Base-by-base conservation (phyloP, 75 land plant species). In the Chamaecyparis obtusa region DNA sequence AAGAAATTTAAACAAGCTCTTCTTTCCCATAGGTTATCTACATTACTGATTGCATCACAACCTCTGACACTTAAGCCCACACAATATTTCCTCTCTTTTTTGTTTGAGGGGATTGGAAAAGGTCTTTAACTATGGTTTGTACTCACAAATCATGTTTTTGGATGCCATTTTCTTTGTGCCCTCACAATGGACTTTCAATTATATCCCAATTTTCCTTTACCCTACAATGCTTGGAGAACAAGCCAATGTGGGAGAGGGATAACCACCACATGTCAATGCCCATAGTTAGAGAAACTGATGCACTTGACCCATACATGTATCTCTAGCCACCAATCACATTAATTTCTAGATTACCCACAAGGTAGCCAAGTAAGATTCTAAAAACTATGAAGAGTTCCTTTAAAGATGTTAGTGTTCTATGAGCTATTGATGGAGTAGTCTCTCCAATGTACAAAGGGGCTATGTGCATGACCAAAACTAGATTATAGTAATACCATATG, bases 401-500 rank as follows among this genome's bases (percentile, higher is more conserved):
- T 14, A 98, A 86, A 64, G 99, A 98, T 44, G 97, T 89, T 24
- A 98, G 88, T 41, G 96, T 94, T 60, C 99, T 99, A 55, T 99
- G 99, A 83, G 97, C 94, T 76, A 91, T 87, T 82, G 95, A 91
- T 41, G 99, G 99, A 30, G 94, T 91, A n/a, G 99, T 98, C 88
- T 98, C 99, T 64, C 99, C 94, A 71, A 98, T 98, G 89, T 98
- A 98, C 36, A 97, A 88, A 41, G 99, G 99, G 81, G 99, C 99
- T 46, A 94, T 97, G 91, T 98, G 99, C 99, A 98, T 98, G n/a
- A 99, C 99, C 99, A n/a, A n/a, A n/a, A n/a, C n/a, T n/a, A n/a
- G n/a, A n/a, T n/a, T n/a, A n/a, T n/a, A n/a, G n/a, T n/a, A n/a
- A n/a, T n/a, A n/a, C n/a, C n/a, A n/a, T n/a, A n/a, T n/a, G n/a